Conservation (phyloP, 192 early-diverging fungal genomes). For the Gaertneriomyces sp. region DNA sequence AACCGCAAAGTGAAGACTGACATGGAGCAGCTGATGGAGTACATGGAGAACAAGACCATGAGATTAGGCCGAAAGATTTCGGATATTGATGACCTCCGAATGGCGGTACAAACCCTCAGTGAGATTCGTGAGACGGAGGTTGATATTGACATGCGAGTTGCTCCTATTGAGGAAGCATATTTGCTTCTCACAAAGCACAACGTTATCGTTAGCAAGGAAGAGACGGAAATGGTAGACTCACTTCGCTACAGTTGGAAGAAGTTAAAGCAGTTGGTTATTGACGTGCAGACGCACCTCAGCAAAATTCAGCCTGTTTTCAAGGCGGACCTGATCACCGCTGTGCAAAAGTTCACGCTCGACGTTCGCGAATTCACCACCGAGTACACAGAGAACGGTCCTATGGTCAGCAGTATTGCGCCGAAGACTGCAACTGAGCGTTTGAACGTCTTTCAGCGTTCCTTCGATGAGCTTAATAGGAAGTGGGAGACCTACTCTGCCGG, state of each 20-base stretch:
- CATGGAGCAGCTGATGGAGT: slow-evolving; percentile 66
- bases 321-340: slow-evolving; percentile 53
- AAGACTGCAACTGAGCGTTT: slow-evolving; percentile 64
- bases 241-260: slow-evolving; percentile 68
- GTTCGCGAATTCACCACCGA: slow-evolving; percentile 61
- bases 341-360: slow-evolving; percentile 58
- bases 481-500: slow-evolving; percentile 66
- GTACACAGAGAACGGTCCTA: slow-evolving; percentile 63
- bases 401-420: slow-evolving; percentile 61
- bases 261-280: slow-evolving; percentile 58
- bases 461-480: slow-evolving; percentile 65
- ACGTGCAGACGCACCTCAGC: slow-evolving; percentile 57
- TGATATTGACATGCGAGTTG: slow-evolving; percentile 67
- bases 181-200: slow-evolving; percentile 58
- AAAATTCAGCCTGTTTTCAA: slow-evolving; percentile 65
- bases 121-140: slow-evolving; percentile 63
- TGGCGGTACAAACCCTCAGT: slow-evolving; percentile 59
- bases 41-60: slow-evolving; percentile 62
- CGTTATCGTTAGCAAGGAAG: slow-evolving; percentile 59
- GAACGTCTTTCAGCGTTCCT: slow-evolving; percentile 62
- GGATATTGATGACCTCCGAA: slow-evolving; percentile 62
- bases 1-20: slow-evolving; percentile 63
- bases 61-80: slow-evolving; percentile 55
- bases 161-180: slow-evolving; percentile 64
- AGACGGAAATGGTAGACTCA: slow-evolving; percentile 68